Evolutionary conservation across 352 stramenopile species (phyloP), one percentile per base, ranked within the genome.

Genomic region (Proteromonas lacertae): DNA sequence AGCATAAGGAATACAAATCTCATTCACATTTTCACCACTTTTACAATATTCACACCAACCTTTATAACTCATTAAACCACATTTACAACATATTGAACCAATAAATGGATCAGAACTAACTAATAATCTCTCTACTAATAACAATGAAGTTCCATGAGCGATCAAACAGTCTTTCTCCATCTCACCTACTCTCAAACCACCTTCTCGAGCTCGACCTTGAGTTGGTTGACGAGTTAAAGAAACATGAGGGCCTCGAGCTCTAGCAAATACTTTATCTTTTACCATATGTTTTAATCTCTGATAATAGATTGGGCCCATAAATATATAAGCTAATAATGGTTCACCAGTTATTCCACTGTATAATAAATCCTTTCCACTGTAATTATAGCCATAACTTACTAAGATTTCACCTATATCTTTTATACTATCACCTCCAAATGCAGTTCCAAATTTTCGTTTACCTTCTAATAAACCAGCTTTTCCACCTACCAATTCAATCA

Each of bases 241-340:
- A 1, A 79, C 81, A 18, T 80, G 66, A 23, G 81, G 81, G 12
- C 81, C 81, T 29, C 81, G 63, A 13, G 84, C 75, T 42, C 88
- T 66, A 14, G 86, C 83, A 53, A 98, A 86, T 66, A 96, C 94
- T 61, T 99, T 99, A 59, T 99, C 89, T 62, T 96, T 81, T n/a
- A 99, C 89, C 89, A 99, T 99, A 54, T 99, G 89, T 61, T 98
- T 98, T 13, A 99, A 63, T 54, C 96, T 96, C 55, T 99, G 89
- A 53, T 99, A 99, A 53, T 96, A 99, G 14, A 97, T 80, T 18
- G 87, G 87, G 0, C 89, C 89, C 46, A 91, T 91, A 51, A 98
- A 99, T 44, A 99, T 92, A 58, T 96, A 96, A 35, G 81, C 86
- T 56, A 92, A 59, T 14, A 99, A 66, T 2, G 81, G 76, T 44